Percentiles rank a stretch among this genome's conserved stretches.
Conservation (phyloP, 305 asterid species). For the Fraxinus sp. region DNA sequence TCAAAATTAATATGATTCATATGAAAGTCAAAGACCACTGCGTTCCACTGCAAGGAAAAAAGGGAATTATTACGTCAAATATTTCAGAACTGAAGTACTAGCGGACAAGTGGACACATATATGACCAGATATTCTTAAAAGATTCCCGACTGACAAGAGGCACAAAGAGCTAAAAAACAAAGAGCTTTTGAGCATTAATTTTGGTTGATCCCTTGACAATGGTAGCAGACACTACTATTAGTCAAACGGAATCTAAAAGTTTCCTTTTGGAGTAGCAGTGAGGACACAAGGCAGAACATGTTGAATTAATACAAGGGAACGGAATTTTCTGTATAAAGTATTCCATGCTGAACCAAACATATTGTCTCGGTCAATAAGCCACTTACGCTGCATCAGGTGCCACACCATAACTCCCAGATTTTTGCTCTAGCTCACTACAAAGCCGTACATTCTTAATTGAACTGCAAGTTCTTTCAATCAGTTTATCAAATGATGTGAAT, state of each 20-base stretch:
- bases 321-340: not conserved
- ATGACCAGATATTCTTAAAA: not conserved
- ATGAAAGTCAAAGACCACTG: not conserved
- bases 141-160: not conserved
- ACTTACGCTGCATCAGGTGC: conserved; percentile 99
- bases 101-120: not conserved
- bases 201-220: not conserved
- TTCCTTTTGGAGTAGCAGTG: not conserved
- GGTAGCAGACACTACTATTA: not conserved
- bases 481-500: conserved; percentile 78
- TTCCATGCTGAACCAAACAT: not conserved
- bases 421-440: conserved; percentile 78
- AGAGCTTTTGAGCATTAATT: not conserved
- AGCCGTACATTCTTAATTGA: conserved; percentile 82
- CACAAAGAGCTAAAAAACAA: not conserved
- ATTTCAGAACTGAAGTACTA: not conserved
- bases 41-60: not conserved
- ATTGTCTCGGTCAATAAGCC: conserved; percentile 13
- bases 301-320: not conserved
- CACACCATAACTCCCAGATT: conserved; percentile 76
- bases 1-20: conserved; percentile 9
- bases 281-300: not conserved
- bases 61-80: not conserved
- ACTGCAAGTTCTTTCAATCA: conserved; percentile 85
- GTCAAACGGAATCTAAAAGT: not conserved